Evolutionary conservation across 129 eudicot genomes (phyloP), one percentile per base, ranked within the genome.

Genomic region (Gnaphalium uliginosum): DNA sequence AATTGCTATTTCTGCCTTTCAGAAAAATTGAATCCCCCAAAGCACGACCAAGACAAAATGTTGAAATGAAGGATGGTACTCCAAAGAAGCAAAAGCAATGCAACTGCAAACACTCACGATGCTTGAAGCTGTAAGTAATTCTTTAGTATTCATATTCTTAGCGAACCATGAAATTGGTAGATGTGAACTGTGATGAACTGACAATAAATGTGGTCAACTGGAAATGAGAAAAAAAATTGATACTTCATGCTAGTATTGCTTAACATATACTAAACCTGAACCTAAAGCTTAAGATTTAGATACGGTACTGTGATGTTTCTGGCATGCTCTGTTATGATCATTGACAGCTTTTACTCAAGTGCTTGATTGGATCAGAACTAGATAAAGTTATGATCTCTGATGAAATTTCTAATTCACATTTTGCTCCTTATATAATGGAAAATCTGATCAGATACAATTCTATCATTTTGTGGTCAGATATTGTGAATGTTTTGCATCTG

Each of bases 71-170:
- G 75, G 98, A 92, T 70, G 86, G 88, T 50, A 92, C 96, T 50
- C 98, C 98, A 54, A 92, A 92, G 87, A 92, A 89, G 88, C 89
- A 84, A 81, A 92, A 92, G 67, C 98, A 92, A 74, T 92, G 98
- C 79, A 92, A 92, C 66, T 92, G 98, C 83, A 92, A 92, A 78
- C 98, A 92, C 73, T 92, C 98, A 18, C 86, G 90, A 51, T 92
- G 98, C 89, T 86, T 92, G 84, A 92, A 92, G 77, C 78, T 92
- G 98, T 92, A 89, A 86, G 98, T 73, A 46, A 14, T 13, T 14
- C 18, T 15, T 46, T 46, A 11, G 53, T 46, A 46, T 46, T 46
- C 18, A 14, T 14, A 46, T 46, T 18, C 18, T 46, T n/a, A 46
- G 53, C 3, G n/a, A 46, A 14, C 53, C 53, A 46, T 46, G 53